These are phyloP conservation scores for Ceratobasidium sp. DNA, from an alignment of 1,284 basidiomycete species.

Conservation along the genomic window DNA sequence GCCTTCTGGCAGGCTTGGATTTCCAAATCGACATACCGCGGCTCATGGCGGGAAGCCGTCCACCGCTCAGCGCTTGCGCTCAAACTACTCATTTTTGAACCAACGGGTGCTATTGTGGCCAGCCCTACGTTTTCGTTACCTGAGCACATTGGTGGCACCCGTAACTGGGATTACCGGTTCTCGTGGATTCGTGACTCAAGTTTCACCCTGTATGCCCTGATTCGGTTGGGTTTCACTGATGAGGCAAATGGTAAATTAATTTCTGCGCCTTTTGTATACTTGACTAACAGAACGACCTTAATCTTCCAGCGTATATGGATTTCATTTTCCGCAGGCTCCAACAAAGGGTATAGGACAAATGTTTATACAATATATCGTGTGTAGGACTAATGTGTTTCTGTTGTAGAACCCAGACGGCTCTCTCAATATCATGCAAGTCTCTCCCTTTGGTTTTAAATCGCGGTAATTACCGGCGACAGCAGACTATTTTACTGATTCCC, in stretches of 20 bases:
- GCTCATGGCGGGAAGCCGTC: conserved; percentile 93
- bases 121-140: conserved; percentile 93
- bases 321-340: conserved; percentile 85
- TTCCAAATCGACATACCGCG: conserved; percentile 77
- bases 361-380: background rate
- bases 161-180: conserved; percentile 77
- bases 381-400: conserved; percentile 35
- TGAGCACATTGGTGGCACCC: conserved; percentile 84
- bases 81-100: conserved; percentile 84
- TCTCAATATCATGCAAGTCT: conserved; percentile 80
- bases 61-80: conserved; percentile 86
- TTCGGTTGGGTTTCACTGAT: conserved; percentile 87
- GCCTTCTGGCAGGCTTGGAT: conserved; percentile 91
- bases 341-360: conserved; percentile 55
- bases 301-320: conserved; percentile 75
- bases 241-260: conserved; percentile 74
- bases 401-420: conserved; percentile 78
- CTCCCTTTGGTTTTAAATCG: background rate
- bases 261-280: conserved; percentile 19
- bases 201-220: conserved; percentile 90
- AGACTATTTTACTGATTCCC: conserved; percentile 19
- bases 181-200: conserved; percentile 91
- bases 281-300: background rate
- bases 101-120: conserved; percentile 83
- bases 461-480: conserved; percentile 24